phyloP scores from a whole-genome alignment of 495 filamentous ascomycete species.

The Penicillium egyptiacum region DNA sequence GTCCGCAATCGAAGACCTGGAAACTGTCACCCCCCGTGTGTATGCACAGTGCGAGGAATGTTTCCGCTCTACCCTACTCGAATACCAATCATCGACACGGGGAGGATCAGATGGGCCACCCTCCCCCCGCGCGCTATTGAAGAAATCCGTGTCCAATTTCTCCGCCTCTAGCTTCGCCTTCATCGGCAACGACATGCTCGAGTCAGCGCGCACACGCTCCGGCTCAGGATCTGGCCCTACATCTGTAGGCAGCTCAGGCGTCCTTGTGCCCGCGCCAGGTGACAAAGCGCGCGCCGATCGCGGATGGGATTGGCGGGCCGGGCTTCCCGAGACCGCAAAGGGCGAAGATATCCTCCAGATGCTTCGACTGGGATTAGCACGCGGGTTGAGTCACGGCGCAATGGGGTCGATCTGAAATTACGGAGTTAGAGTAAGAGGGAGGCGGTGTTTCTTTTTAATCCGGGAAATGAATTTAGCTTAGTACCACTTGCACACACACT shows the following conservation, averaged over 20 bases:
- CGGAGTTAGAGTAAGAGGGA: slow-evolving; percentile 3
- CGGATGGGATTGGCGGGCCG: slow-evolving; percentile 85
- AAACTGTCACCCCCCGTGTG: slow-evolving; percentile 70
- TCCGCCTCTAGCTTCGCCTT: slow-evolving; percentile 61
- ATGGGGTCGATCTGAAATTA: slow-evolving; percentile 25
- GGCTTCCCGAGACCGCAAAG: slow-evolving; percentile 54
- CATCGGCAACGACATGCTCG: slow-evolving; percentile 70
- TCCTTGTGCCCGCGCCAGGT: slow-evolving; percentile 47
- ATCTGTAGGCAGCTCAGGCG: slow-evolving; percentile 54
- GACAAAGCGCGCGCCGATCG: slow-evolving; percentile 45
- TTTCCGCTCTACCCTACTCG: slow-evolving; percentile 53
- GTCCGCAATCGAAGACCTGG: slow-evolving; percentile 77
- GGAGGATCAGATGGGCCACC: slow-evolving; percentile 44
- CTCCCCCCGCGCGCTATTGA: slow-evolving; percentile 63
- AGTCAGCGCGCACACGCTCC: slow-evolving; percentile 46
- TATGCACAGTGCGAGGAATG: slow-evolving; percentile 69
- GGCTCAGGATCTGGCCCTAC: slow-evolving; percentile 47
- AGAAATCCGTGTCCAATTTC: slow-evolving; percentile 62
- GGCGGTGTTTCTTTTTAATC: slow-evolving; percentile 1
- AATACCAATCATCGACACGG: slow-evolving; percentile 49
- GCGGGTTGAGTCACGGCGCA: slow-evolving; percentile 47
- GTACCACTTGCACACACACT: background rate
- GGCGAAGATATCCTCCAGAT: slow-evolving; percentile 68
- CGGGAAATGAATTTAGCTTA: slow-evolving; percentile 7
- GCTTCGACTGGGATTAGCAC: slow-evolving; percentile 71